Percentiles rank a stretch among this genome's conserved stretches.
Conservation (phyloP, 2,329 filamentous ascomycete genomes). For the Phialophora macrospora region DNA sequence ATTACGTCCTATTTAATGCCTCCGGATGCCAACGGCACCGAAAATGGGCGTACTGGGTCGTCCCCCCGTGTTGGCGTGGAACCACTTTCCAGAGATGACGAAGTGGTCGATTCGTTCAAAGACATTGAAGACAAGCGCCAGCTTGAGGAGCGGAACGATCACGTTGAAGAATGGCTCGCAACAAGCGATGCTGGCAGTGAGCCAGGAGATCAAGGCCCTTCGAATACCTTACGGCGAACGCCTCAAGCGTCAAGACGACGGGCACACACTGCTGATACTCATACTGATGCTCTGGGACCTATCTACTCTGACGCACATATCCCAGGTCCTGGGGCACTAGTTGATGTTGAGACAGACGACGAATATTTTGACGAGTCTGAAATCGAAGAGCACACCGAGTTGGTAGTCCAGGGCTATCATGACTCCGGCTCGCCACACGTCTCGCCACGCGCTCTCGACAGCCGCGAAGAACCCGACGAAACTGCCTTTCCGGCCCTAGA, state of each 20-base stretch:
- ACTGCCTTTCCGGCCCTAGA: conserved; percentile 40
- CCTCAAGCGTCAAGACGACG: conserved; percentile 27
- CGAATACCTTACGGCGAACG: conserved; percentile 21
- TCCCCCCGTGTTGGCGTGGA: conserved; percentile 50
- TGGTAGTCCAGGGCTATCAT: conserved; percentile 39
- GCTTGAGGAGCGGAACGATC: conserved; percentile 57
- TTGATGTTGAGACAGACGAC: conserved; percentile 51
- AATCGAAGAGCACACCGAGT: conserved; percentile 20
- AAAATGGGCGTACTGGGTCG: conserved; percentile 6
- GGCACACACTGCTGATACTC: conserved; percentile 48
- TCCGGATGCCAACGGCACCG: conserved; percentile 23
- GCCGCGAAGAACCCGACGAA: conserved; percentile 33
- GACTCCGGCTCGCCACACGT: conserved; percentile 40
- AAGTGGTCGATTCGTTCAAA: conserved; percentile 55
- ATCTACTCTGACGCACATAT: conserved; percentile 48
- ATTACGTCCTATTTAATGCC: conserved; percentile 34
- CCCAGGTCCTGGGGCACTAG: conserved; percentile 58
- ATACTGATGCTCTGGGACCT: conserved; percentile 42
- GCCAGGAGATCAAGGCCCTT: conserved; percentile 41
- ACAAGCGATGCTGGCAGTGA: conserved; percentile 54
- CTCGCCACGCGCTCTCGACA: conserved; percentile 33
- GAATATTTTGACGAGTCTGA: conserved; percentile 43
- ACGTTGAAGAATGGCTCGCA: conserved; percentile 60
- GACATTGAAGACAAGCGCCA: conserved; percentile 56
- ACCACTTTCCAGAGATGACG: conserved; percentile 53